Percentiles rank a stretch among this genome's conserved stretches.
These are phyloP conservation scores for Acrocalymma vagum DNA, from an alignment of 2,329 filamentous ascomycete species.

Conservation along the genomic window DNA sequence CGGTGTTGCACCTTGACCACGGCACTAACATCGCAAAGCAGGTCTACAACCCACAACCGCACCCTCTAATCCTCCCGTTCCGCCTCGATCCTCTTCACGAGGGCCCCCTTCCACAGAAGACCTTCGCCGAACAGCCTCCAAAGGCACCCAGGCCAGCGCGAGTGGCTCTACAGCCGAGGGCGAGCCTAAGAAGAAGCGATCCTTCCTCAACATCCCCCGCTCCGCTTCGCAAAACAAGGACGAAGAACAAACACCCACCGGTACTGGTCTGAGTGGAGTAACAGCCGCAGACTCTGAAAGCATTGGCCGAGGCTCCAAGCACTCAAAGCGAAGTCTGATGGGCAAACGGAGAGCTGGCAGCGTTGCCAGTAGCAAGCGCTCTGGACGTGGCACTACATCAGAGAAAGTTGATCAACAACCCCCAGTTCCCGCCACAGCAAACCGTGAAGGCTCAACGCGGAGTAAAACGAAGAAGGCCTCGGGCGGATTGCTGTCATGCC, in stretches of 20 bases:
- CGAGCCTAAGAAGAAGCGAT: constrained; percentile 46
- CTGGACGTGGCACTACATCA: constrained; percentile 43
- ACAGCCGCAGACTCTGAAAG: constrained; percentile 57
- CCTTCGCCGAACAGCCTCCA: constrained; percentile 20
- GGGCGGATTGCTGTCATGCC: constrained; percentile 56
- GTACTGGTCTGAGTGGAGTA: constrained; percentile 52
- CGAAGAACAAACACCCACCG: constrained; percentile 42
- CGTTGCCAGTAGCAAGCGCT: constrained; percentile 56
- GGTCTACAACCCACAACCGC: constrained; percentile 15
- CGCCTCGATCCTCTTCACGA: constrained; percentile 34
- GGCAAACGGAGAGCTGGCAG: constrained; percentile 55
- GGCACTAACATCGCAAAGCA: constrained; percentile 22
- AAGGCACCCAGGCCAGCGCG: constrained; percentile 21
- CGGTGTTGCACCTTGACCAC: constrained; percentile 3
- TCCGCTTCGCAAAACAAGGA: constrained; percentile 39
- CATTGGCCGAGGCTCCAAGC: constrained; percentile 54
- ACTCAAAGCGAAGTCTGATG: constrained; percentile 54
- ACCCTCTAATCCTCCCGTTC: constrained; percentile 26
- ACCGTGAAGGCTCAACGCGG: constrained; percentile 44
- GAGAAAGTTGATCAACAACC: constrained; percentile 51
- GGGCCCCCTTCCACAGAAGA: constrained; percentile 30
- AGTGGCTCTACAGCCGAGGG: constrained; percentile 19
- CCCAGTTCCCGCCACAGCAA: constrained; percentile 35
- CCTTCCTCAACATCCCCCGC: constrained; percentile 46
- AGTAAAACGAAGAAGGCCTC: constrained; percentile 53